Percentiles rank a stretch among this genome's conserved stretches.
phyloP scores from a whole-genome alignment of 495 filamentous ascomycete genomes.

The Aspergillus haitiensis region DNA sequence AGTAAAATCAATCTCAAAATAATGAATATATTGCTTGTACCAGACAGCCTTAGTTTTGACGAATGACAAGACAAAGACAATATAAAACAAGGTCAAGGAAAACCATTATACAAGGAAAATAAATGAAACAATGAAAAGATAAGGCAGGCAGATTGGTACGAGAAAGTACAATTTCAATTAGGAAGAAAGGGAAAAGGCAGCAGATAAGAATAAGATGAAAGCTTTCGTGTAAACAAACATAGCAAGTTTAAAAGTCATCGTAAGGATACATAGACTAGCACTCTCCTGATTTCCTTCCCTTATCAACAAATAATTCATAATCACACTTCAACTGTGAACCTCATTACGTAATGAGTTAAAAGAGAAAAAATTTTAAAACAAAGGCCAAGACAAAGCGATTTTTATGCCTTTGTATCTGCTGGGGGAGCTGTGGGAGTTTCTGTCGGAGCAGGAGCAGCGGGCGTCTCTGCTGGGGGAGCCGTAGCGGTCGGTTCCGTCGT shows the following conservation, averaged over 20 bases:
- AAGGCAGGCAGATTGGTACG: neutral
- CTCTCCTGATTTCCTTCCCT: neutral
- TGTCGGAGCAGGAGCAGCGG: slow-evolving; percentile 24
- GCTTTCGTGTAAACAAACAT: too few relatives aligned
- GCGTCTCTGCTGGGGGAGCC: slow-evolving; percentile 24
- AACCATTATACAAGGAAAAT: too few relatives aligned
- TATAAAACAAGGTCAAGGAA: neutral
- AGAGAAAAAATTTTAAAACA: neutral
- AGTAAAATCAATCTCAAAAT: neutral
- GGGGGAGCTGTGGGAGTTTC: neutral
- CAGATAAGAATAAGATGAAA: too few relatives aligned
- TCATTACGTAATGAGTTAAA: neutral
- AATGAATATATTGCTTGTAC: slow-evolving; percentile 16
- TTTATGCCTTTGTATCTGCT: neutral
- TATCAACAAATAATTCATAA: slow-evolving; percentile 7
- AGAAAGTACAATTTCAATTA: slow-evolving; percentile 5
- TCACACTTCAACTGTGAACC: neutral
- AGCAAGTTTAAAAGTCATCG: too few relatives aligned
- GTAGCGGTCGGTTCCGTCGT: slow-evolving; percentile 46
- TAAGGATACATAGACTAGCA: too few relatives aligned
- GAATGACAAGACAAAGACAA: neutral
- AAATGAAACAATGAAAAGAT: neutral
- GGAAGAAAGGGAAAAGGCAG: neutral
- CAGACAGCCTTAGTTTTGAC: slow-evolving; percentile 12
- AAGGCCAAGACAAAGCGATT: slow-evolving; percentile 1